Evolutionary conservation across 495 filamentous ascomycete species (phyloP).

Genomic region (Annulohypoxylon bovei): DNA sequence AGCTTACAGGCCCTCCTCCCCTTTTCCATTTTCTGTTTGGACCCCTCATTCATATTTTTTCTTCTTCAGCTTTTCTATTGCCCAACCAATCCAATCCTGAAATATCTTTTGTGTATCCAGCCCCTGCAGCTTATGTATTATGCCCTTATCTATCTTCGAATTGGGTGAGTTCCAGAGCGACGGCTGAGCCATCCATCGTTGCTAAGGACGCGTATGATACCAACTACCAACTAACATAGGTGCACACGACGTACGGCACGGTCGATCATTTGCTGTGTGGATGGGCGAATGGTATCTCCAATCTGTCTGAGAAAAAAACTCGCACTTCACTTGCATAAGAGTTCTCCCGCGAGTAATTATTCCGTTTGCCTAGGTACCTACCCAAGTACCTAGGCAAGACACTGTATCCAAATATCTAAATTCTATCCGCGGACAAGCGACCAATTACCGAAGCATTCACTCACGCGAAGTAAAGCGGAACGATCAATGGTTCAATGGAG

Average conservation of each 20-base stretch:
- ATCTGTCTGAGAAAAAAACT: slow-evolving; percentile 26
- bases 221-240: not conserved
- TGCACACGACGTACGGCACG: slow-evolving; percentile 25
- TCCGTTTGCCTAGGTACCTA: slow-evolving; percentile 16
- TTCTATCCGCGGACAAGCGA: slow-evolving; percentile 21
- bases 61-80: slow-evolving; percentile 10
- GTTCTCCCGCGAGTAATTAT: slow-evolving; percentile 18
- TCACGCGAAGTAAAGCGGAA: slow-evolving; percentile 29
- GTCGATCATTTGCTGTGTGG: slow-evolving; percentile 10
- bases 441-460: slow-evolving; percentile 33
- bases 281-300: slow-evolving; percentile 15
- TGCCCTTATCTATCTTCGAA: slow-evolving; percentile 24
- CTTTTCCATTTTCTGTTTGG: slow-evolving; percentile 14
- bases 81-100: slow-evolving; percentile 3
- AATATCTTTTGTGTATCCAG: slow-evolving; percentile 29
- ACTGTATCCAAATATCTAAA: slow-evolving; percentile 1
- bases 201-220: slow-evolving; percentile 7
- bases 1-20: slow-evolving; percentile 16
- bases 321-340: slow-evolving; percentile 26
- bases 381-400: not conserved
- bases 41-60: slow-evolving; percentile 29
- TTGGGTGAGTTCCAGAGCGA: slow-evolving; percentile 14
- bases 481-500: slow-evolving; percentile 10
- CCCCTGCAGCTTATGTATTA: slow-evolving; percentile 24
- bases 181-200: slow-evolving; percentile 16